Evolutionary conservation across 768 basidiomycete genomes (phyloP).

Genomic region (Cystobasidium tubakii): DNA sequence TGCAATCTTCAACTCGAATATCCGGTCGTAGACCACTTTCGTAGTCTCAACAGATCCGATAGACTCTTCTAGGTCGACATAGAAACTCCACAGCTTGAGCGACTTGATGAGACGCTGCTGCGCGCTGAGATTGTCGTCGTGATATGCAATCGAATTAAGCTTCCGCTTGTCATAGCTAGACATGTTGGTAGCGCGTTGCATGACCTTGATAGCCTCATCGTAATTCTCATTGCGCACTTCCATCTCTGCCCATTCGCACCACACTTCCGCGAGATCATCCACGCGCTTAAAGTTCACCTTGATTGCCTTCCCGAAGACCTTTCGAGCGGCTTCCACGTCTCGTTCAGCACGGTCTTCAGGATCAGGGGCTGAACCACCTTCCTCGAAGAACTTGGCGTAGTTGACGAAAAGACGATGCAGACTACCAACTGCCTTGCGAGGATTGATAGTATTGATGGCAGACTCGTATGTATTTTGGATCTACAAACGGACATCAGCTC

Average conservation of each 20-base stretch:
- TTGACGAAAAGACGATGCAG: slow-evolving; percentile 83
- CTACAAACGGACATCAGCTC: slow-evolving; percentile 51
- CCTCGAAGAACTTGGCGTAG: slow-evolving; percentile 96
- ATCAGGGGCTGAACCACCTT: slow-evolving; percentile 70
- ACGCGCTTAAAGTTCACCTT: slow-evolving; percentile 90
- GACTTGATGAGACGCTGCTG: slow-evolving; percentile 94
- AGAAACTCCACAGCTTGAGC: slow-evolving; percentile 97
- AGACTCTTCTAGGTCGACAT: slow-evolving; percentile 93
- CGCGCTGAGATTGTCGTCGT: slow-evolving; percentile 84
- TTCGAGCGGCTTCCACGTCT: slow-evolving; percentile 77
- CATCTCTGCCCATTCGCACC: slow-evolving; percentile 99
- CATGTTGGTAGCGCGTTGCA: slow-evolving; percentile 89
- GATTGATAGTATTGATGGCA: slow-evolving; percentile 78
- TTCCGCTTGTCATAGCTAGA: slow-evolving; percentile 55
- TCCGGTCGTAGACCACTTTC: slow-evolving; percentile 91
- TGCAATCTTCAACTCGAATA: slow-evolving; percentile 89
- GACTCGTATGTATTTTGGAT: slow-evolving; percentile 87
- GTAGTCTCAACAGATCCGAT: slow-evolving; percentile 87
- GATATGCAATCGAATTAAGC: slow-evolving; percentile 72
- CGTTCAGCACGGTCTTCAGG: slow-evolving; percentile 59
- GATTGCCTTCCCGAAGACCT: slow-evolving; percentile 85
- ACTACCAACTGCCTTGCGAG: slow-evolving; percentile 83
- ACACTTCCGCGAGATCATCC: slow-evolving; percentile 93
- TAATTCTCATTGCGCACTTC: slow-evolving; percentile 94
- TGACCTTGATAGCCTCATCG: slow-evolving; percentile 86